Conservation (phyloP, 192 early-diverging fungal species). For the Rhizophagus clarus region DNA sequence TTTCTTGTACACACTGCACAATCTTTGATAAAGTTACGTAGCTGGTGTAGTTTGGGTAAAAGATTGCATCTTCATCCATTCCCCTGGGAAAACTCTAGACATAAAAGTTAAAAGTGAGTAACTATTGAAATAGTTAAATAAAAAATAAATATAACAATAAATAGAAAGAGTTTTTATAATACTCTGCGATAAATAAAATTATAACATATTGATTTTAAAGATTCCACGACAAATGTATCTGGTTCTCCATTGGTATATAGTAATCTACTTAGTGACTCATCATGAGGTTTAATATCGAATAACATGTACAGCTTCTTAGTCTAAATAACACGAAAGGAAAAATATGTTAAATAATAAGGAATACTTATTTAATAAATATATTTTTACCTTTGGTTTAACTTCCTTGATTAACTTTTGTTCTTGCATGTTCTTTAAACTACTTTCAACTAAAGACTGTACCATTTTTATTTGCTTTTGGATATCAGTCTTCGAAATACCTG, state of each 20-base stretch:
- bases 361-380: background rate
- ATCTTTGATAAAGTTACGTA: slow-evolving; percentile 5
- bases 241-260: slow-evolving; percentile 16
- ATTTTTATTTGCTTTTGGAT: slow-evolving; percentile 13
- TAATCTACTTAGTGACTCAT: slow-evolving; percentile 23
- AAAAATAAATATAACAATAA: background rate
- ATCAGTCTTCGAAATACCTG: slow-evolving; percentile 13
- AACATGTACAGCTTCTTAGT: slow-evolving; percentile 18
- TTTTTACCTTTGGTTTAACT: slow-evolving; percentile 19
- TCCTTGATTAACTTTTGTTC: slow-evolving; percentile 19
- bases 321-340: background rate
- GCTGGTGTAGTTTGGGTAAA: background rate
- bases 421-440: slow-evolving; percentile 11
- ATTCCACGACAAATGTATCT: slow-evolving; percentile 11
- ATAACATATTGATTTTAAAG: slow-evolving; percentile 21
- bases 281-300: slow-evolving; percentile 17
- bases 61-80: slow-evolving; percentile 3
- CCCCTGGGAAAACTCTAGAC: slow-evolving; percentile 15
- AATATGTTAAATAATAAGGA: background rate
- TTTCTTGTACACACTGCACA: slow-evolving; percentile 18
- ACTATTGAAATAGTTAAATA: background rate
- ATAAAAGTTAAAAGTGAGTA: background rate
- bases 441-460: slow-evolving; percentile 9
- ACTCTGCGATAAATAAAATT: slow-evolving; percentile 20
- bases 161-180: background rate